These are phyloP conservation scores for Theileria luwenshuni DNA, from an alignment of 169 alveolate species.

Conservation along the genomic window DNA sequence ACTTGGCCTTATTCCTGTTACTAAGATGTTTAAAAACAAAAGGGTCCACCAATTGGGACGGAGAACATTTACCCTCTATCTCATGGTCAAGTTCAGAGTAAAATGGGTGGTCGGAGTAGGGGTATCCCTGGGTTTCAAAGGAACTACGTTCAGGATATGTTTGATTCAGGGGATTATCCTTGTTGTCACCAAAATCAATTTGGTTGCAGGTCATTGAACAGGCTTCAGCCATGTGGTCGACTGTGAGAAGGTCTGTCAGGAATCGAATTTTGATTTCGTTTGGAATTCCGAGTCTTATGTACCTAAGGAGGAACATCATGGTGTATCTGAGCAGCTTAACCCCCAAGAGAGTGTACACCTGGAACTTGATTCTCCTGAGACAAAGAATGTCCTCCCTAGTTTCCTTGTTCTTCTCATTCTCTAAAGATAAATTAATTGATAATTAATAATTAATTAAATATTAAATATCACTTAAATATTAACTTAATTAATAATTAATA, in stretches of 20 bases:
- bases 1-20: constrained; percentile 59
- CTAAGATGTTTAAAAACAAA: constrained; percentile 35
- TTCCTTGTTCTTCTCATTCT: constrained; percentile 34
- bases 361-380: constrained; percentile 51
- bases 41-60: constrained; percentile 46
- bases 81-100: constrained; percentile 13
- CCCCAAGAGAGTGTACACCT: constrained; percentile 47
- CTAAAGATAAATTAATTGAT: constrained; percentile 19
- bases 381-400: constrained; percentile 39
- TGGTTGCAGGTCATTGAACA: constrained; percentile 58
- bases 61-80: constrained; percentile 31
- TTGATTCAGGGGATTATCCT: constrained; percentile 25
- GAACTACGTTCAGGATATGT: constrained; percentile 58
- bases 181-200: constrained; percentile 6
- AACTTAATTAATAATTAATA: background rate
- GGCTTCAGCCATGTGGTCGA: constrained; percentile 47
- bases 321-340: constrained; percentile 59
- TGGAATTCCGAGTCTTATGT: constrained; percentile 71
- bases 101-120: constrained; percentile 48
- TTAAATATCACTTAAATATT: background rate
- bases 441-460: background rate
- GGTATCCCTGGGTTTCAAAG: constrained; percentile 51
- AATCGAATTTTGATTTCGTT: constrained; percentile 70
- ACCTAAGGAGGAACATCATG: constrained; percentile 45
- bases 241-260: constrained; percentile 61